phyloP scores from a whole-genome alignment of 2,329 filamentous ascomycete genomes.

The Colletotrichum viniferum region DNA sequence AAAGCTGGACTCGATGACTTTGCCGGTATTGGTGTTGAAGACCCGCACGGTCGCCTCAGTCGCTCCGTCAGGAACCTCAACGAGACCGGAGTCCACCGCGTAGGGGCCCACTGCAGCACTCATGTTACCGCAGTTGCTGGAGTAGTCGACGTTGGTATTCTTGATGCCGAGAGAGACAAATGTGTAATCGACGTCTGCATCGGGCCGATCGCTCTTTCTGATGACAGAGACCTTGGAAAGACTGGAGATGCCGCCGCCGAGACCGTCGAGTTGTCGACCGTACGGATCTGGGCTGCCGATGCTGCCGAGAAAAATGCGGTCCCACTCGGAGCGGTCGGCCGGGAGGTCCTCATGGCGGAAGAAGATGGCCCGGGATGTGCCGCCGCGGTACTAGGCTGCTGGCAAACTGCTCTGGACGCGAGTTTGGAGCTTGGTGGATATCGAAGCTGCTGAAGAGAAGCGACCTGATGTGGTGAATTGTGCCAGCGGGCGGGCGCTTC shows the following conservation, averaged over 20 bases:
- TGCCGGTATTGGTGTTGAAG: constrained; percentile 74
- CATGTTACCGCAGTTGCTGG: constrained; percentile 81
- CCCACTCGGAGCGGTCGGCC: constrained; percentile 46
- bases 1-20: constrained; percentile 65
- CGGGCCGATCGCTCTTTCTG: constrained; percentile 48
- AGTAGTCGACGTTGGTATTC: constrained; percentile 64
- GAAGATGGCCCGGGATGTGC: constrained; percentile 72
- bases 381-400: constrained; percentile 69
- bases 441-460: background rate
- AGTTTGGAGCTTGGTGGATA: background rate
- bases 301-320: constrained; percentile 58
- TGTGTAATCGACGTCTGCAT: constrained; percentile 70
- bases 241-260: constrained; percentile 72
- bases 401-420: constrained; percentile 34
- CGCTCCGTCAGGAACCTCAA: constrained; percentile 29
- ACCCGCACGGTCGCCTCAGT: constrained; percentile 58
- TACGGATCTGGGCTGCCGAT: constrained; percentile 71
- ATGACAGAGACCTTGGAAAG: constrained; percentile 76
- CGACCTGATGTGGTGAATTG: background rate
- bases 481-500: background rate
- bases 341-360: constrained; percentile 60
- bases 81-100: constrained; percentile 59
- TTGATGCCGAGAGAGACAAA: constrained; percentile 73
- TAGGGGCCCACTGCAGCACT: constrained; percentile 69
- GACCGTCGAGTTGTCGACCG: constrained; percentile 73